Base-by-base conservation (phyloP, 192 early-diverging fungal genomes). In the Linnemannia zychae region DNA sequence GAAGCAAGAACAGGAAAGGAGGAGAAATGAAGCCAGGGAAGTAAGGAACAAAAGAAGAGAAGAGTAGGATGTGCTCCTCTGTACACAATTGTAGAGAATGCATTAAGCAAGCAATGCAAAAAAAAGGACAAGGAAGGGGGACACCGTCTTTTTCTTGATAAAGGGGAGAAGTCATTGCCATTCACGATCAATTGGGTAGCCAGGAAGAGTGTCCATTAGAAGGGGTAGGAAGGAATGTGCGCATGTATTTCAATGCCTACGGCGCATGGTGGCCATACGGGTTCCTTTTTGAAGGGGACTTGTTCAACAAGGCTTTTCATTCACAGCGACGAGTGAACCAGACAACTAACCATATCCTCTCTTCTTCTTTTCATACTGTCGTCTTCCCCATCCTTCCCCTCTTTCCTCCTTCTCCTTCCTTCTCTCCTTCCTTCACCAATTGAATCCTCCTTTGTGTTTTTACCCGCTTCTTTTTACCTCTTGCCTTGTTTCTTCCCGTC, bases 301-400 rank as follows among this genome's bases (percentile, higher is more conserved):
- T 44, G 40, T 9, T 44, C 40, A 3, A 6, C 3, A 3, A 44
- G 3, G 9, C 9, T 44, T 6, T 44, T 44, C 40, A 44, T 44
- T 44, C 4, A 6, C 40, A 44, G 4, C 40, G 3, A 44, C 40
- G 40, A 44, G 40, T 44, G 3, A 6, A 44, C 40, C 40, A 44
- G 9, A 44, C 40, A 44, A 9, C 40, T 44, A 44, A 44, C 40
- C 40, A 44, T 44, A 6, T 44, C 9, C 67, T 44, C 6, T 50
- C 49, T n/a, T 44, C 40, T 44, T 44, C 9, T 9, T 44, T 9
- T 71, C 69, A 49, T 48, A 0, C 71, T n/a, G n/a, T n/a, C n/a
- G n/a, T 53, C 49, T 72, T 48, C 18, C 71, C 52, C 70, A 47
- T 48, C 36, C 49, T 37, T 48, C 52, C 71, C 17, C 71, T 53